Percentiles rank a stretch among this genome's conserved stretches.
These are phyloP conservation scores for Candida qinlingensis DNA, from an alignment of 805 yeast genomes.

Conservation along the genomic window DNA sequence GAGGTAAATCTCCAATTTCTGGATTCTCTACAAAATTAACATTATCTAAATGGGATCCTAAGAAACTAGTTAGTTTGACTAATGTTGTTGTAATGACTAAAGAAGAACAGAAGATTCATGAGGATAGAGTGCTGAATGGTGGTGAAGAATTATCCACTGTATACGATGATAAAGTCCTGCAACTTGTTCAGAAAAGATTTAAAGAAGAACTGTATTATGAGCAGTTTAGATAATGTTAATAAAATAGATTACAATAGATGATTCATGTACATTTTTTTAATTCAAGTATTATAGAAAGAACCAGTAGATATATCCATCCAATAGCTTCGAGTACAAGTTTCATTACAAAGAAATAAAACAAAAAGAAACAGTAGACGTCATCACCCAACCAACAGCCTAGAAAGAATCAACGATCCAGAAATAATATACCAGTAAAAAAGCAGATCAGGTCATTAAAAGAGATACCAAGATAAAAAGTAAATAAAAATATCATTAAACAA, in stretches of 20 bases:
- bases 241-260: not conserved
- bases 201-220: constrained; percentile 72
- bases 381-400: too few species aligned
- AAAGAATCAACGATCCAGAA: too few species aligned
- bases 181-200: constrained; percentile 56
- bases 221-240: constrained; percentile 36
- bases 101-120: constrained; percentile 81
- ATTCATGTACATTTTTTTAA: not conserved
- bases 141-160: constrained; percentile 59
- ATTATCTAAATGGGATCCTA: constrained; percentile 80
- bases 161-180: constrained; percentile 54
- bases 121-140: constrained; percentile 64
- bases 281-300: not conserved
- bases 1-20: constrained; percentile 87
- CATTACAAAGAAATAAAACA: not conserved
- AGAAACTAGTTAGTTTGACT: constrained; percentile 56
- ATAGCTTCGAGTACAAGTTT: not conserved
- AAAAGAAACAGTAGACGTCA: not conserved
- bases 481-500: not conserved
- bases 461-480: not conserved
- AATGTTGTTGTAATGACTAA: constrained; percentile 85
- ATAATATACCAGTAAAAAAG: too few species aligned
- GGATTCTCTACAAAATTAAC: constrained; percentile 77
- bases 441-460: not conserved
- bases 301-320: too few species aligned